Evolutionary conservation across 1,139 yeast genomes (phyloP).

Genomic region (Sugiyamaella xylanicola): DNA sequence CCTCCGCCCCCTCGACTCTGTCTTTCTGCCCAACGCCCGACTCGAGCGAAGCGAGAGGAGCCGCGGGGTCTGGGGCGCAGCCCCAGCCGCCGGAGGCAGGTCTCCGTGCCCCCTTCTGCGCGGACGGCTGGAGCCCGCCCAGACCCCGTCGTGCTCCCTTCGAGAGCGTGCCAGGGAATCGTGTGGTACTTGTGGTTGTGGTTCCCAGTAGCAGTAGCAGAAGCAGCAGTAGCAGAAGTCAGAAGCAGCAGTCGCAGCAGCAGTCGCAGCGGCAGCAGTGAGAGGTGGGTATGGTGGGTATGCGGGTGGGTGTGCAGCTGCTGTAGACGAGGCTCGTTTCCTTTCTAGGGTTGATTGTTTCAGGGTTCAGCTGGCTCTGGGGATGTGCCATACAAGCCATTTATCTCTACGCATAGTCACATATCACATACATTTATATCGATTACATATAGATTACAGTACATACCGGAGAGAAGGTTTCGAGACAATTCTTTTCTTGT

Average conservation of each 20-base stretch:
- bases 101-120: too few relatives aligned
- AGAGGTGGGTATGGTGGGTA: neutral
- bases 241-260: too few relatives aligned
- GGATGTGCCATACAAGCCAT: neutral
- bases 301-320: too few relatives aligned
- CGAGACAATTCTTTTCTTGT: neutral
- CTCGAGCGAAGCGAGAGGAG: too few relatives aligned
- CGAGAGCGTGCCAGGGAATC: neutral
- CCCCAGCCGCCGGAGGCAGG: neutral
- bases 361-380: conserved; percentile 6
- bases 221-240: too few relatives aligned
- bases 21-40: too few relatives aligned
- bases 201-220: too few relatives aligned
- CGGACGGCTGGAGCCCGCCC: too few relatives aligned
- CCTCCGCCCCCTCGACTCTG: too few relatives aligned
- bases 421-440: neutral
- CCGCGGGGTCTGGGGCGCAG: neutral
- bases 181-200: neutral
- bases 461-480: neutral
- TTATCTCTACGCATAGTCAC: neutral
- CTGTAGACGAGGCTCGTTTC: conserved; percentile 3
- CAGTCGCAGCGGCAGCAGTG: neutral
- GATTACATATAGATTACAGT: neutral
- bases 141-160: neutral
- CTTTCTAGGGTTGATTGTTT: conserved; percentile 8